Conservation (phyloP, 2,329 filamentous ascomycete genomes). For the Trichoderma simmonsii region DNA sequence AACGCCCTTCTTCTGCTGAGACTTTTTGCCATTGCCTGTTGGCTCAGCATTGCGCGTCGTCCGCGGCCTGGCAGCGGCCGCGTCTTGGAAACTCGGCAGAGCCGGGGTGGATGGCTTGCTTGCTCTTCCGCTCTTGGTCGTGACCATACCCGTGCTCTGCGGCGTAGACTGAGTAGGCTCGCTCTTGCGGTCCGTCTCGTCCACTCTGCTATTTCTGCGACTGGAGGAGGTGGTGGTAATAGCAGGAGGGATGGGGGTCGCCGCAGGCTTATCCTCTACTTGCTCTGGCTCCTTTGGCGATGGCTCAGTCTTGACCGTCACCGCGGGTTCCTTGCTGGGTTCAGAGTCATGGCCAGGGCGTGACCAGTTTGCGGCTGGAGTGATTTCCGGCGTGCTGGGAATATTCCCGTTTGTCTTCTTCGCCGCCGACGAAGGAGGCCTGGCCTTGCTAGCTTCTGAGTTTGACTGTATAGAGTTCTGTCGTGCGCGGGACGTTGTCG, state of each 20-base stretch:
- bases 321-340: constrained; percentile 45
- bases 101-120: constrained; percentile 66
- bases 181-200: constrained; percentile 37
- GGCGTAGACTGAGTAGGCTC: constrained; percentile 46
- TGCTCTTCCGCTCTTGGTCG: constrained; percentile 63
- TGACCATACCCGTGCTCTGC: constrained; percentile 44
- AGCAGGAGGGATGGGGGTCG: constrained; percentile 23
- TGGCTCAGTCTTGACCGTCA: constrained; percentile 32
- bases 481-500: constrained; percentile 67
- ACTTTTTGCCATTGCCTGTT: constrained; percentile 45
- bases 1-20: constrained; percentile 58
- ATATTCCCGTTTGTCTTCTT: constrained; percentile 58
- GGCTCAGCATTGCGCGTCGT: constrained; percentile 48
- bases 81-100: constrained; percentile 55
- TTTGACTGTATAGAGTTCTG: constrained; percentile 69
- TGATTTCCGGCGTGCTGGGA: constrained; percentile 37
- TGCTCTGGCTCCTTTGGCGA: constrained; percentile 32
- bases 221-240: constrained; percentile 26
- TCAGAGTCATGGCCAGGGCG: constrained; percentile 45
- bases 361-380: constrained; percentile 30
- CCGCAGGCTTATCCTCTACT: constrained; percentile 22
- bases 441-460: constrained; percentile 50
- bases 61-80: constrained; percentile 46
- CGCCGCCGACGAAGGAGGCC: constrained; percentile 58
- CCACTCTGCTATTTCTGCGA: constrained; percentile 44